Percentiles rank a stretch among this genome's conserved stretches.
Conservation (phyloP, 768 basidiomycete genomes). For the Suillus hirtellus region DNA sequence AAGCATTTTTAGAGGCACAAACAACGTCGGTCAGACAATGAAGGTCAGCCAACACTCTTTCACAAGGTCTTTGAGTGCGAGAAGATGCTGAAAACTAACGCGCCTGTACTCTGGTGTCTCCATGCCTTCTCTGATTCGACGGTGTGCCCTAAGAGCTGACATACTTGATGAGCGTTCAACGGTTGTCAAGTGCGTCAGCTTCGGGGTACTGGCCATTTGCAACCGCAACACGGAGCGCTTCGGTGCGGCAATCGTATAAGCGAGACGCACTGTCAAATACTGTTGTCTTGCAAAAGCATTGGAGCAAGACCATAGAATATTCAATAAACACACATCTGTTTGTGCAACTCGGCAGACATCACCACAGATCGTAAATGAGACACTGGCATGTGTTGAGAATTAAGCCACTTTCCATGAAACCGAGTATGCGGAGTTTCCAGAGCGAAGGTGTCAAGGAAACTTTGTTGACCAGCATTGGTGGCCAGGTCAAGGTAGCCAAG, state of each 20-base stretch:
- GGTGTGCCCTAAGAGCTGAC: not conserved
- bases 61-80: not conserved
- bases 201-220: slow-evolving; percentile 1
- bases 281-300: too few relatives aligned
- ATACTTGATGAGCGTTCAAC: not conserved
- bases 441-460: too few relatives aligned
- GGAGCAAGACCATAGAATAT: too few relatives aligned
- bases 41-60: not conserved
- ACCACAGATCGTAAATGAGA: too few relatives aligned
- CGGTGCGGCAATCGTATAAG: slow-evolving; percentile 28
- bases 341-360: too few relatives aligned
- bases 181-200: not conserved
- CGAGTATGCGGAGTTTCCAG: too few relatives aligned
- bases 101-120: not conserved
- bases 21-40: not conserved
- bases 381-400: too few relatives aligned
- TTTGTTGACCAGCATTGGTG: too few relatives aligned
- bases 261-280: too few relatives aligned
- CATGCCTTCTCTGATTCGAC: not conserved
- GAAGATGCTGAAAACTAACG: not conserved
- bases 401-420: too few relatives aligned
- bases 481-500: too few relatives aligned
- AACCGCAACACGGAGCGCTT: slow-evolving; percentile 19
- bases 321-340: too few relatives aligned
- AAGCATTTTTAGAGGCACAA: not conserved